Conservation (phyloP, 1,139 yeast genomes). For the Kurtzmaniella quercitrusa region DNA sequence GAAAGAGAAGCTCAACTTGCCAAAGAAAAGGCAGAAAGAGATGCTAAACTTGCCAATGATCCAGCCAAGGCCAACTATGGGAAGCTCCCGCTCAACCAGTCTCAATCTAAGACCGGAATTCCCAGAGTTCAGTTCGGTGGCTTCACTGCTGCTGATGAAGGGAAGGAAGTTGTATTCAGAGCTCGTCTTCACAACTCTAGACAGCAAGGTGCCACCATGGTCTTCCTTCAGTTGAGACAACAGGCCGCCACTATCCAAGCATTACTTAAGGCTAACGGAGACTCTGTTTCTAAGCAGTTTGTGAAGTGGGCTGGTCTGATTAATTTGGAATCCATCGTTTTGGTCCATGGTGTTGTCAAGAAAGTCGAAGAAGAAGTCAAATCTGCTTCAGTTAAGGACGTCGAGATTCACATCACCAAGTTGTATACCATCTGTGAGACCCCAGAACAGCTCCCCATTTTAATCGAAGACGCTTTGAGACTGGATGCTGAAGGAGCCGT, state of each 20-base stretch:
- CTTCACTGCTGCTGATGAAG: constrained; percentile 65
- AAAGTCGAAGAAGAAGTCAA: constrained; percentile 86
- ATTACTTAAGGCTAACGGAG: constrained; percentile 61
- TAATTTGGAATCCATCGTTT: constrained; percentile 84
- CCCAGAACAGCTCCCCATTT: constrained; percentile 88
- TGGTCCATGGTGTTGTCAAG: constrained; percentile 79
- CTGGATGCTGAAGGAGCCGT: constrained; percentile 73
- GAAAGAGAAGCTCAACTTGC: constrained; percentile 90
- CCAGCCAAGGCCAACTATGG: constrained; percentile 89
- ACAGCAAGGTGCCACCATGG: constrained; percentile 94
- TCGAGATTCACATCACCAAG: constrained; percentile 74
- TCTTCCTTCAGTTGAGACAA: constrained; percentile 88
- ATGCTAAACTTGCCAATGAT: constrained; percentile 61
- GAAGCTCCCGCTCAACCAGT: constrained; percentile 80
- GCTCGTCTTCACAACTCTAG: constrained; percentile 93
- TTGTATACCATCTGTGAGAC: constrained; percentile 79
- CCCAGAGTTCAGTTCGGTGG: constrained; percentile 54
- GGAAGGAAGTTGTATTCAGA: constrained; percentile 76
- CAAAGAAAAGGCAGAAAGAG: constrained; percentile 80
- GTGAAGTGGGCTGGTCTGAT: constrained; percentile 92
- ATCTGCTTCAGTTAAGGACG: constrained; percentile 88
- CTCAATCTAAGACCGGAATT: constrained; percentile 58
- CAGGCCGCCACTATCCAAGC: constrained; percentile 81
- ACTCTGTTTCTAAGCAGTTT: constrained; percentile 82
- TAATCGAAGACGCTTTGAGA: constrained; percentile 94